Base-by-base conservation (phyloP, 345 rosid genomes). In the Microcos paniculata region DNA sequence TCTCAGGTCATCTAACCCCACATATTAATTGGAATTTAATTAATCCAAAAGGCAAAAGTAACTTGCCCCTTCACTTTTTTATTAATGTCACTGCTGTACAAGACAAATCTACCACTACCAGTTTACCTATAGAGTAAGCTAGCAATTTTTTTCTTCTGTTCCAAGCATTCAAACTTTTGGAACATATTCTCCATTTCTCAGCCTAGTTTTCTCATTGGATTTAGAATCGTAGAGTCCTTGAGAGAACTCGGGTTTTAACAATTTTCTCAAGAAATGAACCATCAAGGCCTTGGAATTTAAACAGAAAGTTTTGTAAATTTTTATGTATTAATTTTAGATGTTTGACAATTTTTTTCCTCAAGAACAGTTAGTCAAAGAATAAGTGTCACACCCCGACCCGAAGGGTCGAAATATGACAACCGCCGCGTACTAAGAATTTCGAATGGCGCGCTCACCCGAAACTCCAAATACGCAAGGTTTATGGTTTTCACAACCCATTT, bases 1-100 rank as follows among this genome's bases (percentile, higher is more conserved):
- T 38, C 71, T 49, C 33, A 31, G 59, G 12, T 7, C 64, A n/a
- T 40, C 55, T 48, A 76, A 76, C 70, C 79, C 76, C 13, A 63
- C 46, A 77, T 53, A 53, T 53, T 63, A 55, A 78, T 63, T 35
- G 40, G 49, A 8, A 64, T 31, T 30, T 2, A 31, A 49, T 18
- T 52, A 70, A 13, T 67, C 55, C 71, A 8, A 67, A 67, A 24
- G 35, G 53, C 71, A 8, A 67, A 67, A 24, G 35, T 35, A 67
- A 46, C 33, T 45, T 23, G 26, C 55, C 2, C 2, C 9, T 52
- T 16, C 19, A 14, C 12, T 62, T 19, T 67, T 62, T 14, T 51
- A 12, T 42, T 35, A 38, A 31, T 61, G 42, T 18, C 28, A 35
- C 33, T 33, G 13, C 23, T 31, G 62, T 52, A 19, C 57, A 52